phyloP scores from a whole-genome alignment of 163 green algal species.

The Chlorella variabilis region DNA sequence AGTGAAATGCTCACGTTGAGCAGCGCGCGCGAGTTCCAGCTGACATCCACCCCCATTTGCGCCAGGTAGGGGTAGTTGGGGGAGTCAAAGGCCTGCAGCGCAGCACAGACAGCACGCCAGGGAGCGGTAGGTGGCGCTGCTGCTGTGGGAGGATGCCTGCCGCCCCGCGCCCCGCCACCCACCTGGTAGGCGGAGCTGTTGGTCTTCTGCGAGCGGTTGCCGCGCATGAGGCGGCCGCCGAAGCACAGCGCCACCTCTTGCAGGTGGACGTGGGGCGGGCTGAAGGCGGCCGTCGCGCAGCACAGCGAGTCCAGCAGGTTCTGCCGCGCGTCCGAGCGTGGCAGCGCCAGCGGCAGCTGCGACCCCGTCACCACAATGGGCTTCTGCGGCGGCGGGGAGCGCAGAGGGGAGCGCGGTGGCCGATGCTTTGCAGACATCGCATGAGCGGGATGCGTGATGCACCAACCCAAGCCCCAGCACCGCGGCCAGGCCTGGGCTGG shows the following conservation, averaged over 20 bases:
- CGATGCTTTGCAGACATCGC: background rate
- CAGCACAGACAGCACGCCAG: background rate
- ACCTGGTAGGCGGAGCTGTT: slow-evolving; percentile 26
- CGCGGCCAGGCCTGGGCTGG: too few species aligned
- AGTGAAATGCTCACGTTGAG: slow-evolving; percentile 58
- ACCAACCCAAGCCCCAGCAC: too few species aligned
- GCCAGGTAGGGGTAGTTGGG: slow-evolving; percentile 83
- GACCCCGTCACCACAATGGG: slow-evolving; percentile 84
- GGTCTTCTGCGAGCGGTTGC: slow-evolving; percentile 72
- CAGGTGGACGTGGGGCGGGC: slow-evolving; percentile 68
- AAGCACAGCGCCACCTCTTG: slow-evolving; percentile 90
- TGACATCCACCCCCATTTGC: slow-evolving; percentile 83
- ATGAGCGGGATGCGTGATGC: too few species aligned
- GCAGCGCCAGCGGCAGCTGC: slow-evolving; percentile 89
- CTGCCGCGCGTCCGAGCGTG: slow-evolving; percentile 86
- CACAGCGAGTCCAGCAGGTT: slow-evolving; percentile 92
- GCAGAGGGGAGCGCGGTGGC: too few species aligned
- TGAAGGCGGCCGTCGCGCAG: slow-evolving; percentile 77
- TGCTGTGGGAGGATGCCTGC: too few species aligned
- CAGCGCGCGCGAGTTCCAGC: slow-evolving; percentile 78
- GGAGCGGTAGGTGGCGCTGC: too few species aligned
- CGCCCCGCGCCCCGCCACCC: too few species aligned
- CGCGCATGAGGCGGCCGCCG: slow-evolving; percentile 87
- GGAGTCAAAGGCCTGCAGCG: slow-evolving; percentile 80
- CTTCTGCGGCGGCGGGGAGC: slow-evolving; percentile 61